Conservation (phyloP, 2,329 filamentous ascomycete genomes). For the Claviceps maximensis region DNA sequence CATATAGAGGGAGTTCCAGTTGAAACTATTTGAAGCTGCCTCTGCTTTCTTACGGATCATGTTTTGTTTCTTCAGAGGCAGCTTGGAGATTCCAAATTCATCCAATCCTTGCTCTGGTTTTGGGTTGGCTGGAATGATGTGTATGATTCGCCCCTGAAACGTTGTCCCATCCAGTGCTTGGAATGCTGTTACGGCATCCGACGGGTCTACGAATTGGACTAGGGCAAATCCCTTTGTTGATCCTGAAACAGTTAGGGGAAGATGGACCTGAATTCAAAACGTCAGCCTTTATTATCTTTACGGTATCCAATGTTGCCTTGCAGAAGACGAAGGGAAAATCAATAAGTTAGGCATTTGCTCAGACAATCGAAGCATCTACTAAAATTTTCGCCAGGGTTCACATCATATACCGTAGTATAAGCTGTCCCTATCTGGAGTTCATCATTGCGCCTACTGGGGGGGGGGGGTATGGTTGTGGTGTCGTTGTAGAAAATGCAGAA, state of each 20-base stretch:
- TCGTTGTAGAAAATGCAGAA: not conserved
- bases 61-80: slow-evolving; percentile 90
- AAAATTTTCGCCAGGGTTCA: slow-evolving; percentile 92
- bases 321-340: not conserved
- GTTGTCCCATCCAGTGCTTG: slow-evolving; percentile 67
- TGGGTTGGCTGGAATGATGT: slow-evolving; percentile 72
- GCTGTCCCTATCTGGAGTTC: slow-evolving; percentile 99
- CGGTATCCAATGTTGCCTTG: not conserved
- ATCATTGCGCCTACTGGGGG: slow-evolving; percentile 51
- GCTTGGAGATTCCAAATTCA: slow-evolving; percentile 77
- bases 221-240: slow-evolving; percentile 84
- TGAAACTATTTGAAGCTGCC: slow-evolving; percentile 67
- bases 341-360: slow-evolving; percentile 29
- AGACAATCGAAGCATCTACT: slow-evolving; percentile 98
- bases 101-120: slow-evolving; percentile 75
- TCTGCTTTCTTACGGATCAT: slow-evolving; percentile 76
- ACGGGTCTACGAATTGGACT: slow-evolving; percentile 61
- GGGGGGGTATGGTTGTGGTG: not conserved
- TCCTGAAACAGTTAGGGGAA: slow-evolving; percentile 61
- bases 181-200: slow-evolving; percentile 67
- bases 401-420: slow-evolving; percentile 90
- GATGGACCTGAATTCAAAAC: slow-evolving; percentile 54
- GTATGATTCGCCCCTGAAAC: slow-evolving; percentile 85
- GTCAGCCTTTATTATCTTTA: slow-evolving; percentile 13
- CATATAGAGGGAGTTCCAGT: slow-evolving; percentile 99